Conservation (phyloP, 176 grass and related monocot genomes). For the Pontederia paniculata region DNA sequence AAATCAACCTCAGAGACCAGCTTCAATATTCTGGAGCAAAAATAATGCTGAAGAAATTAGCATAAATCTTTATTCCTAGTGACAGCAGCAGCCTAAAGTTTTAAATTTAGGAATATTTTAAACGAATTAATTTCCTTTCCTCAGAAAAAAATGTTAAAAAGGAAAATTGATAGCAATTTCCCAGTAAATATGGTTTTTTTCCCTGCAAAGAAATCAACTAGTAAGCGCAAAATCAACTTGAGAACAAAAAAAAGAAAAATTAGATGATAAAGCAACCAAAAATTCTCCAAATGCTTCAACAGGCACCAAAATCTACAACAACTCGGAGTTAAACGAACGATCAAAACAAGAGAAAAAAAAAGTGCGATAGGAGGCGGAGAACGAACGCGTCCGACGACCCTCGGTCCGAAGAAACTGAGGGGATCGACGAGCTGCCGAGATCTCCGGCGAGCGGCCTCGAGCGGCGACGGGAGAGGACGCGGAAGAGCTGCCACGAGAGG, state of each 20-base stretch:
- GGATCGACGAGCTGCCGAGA: no score
- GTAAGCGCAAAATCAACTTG: no score
- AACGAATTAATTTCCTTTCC: no score
- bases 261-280: no score
- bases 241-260: no score
- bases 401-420: neutral
- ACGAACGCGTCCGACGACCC: neutral
- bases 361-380: neutral
- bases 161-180: no score
- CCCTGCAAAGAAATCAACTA: no score
- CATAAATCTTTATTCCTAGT: neutral
- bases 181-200: no score
- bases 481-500: conserved; percentile 17
- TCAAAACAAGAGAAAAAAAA: neutral
- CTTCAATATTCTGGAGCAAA: conserved; percentile 32
- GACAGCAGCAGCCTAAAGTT: neutral
- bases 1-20: conserved; percentile 65
- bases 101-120: neutral
- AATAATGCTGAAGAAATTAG: neutral
- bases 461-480: conserved; percentile 21
- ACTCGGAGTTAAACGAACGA: no score
- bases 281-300: no score
- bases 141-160: no score
- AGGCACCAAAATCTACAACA: no score
- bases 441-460: neutral